Conservation (phyloP, 2,329 filamentous ascomycete genomes). For the Pestalotiopsis sp. region DNA sequence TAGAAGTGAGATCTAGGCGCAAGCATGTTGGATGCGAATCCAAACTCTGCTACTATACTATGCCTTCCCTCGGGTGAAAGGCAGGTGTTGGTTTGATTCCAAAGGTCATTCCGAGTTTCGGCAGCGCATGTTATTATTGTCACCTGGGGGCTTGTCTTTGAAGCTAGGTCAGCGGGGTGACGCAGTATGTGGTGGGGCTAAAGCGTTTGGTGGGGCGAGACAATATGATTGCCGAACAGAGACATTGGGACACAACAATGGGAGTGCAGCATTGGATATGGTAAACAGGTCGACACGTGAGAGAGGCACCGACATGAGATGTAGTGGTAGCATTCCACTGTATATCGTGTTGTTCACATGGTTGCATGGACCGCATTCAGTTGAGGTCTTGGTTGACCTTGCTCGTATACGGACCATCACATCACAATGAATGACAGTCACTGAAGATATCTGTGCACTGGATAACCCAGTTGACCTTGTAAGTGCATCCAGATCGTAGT, state of each 20-base stretch:
- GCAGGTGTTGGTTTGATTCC: background rate
- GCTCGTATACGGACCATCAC: background rate
- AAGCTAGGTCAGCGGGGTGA: background rate
- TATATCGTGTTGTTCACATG: background rate
- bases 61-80: background rate
- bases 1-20: background rate
- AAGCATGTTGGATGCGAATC: slow-evolving; percentile 1
- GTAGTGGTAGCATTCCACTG: no score
- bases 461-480: background rate
- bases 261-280: background rate
- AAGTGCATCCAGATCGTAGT: slow-evolving; percentile 3
- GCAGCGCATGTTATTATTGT: background rate
- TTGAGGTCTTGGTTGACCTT: background rate
- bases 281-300: background rate
- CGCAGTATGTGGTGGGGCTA: background rate
- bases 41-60: background rate
- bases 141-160: slow-evolving; percentile 11
- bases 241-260: background rate
- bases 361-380: background rate
- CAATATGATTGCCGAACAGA: background rate
- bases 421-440: background rate
- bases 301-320: background rate
- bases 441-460: background rate
- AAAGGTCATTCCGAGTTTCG: background rate
- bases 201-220: background rate